Base-by-base conservation (phyloP, 768 basidiomycete species). In the Pleurotus giganteus region DNA sequence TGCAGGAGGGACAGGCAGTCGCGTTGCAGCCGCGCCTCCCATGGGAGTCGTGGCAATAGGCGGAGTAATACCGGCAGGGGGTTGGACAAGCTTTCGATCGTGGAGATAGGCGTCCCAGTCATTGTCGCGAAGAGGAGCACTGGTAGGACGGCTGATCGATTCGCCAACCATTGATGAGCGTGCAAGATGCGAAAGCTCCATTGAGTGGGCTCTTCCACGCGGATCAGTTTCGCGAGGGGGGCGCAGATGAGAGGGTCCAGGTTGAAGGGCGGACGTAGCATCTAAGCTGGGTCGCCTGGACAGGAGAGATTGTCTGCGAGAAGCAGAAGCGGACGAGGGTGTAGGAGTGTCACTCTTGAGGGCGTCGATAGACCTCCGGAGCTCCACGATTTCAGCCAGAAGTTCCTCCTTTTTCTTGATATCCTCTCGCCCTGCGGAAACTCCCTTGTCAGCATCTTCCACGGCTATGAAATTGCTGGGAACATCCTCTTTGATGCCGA, bases 21-120 rank as follows among this genome's bases (percentile, higher is more conserved):
- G 76, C 26, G 75, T 70, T 29, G 74, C 57, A 51, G 71, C 63
- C 42, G 72, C 60, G 13, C 12, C 15, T n/a, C 1, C 46, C 26
- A 68, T 51, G 24, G 80, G 74, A 6, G 81, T 80, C n/a, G 86
- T 83, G 4, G 77, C 71, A 62, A 94, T 92, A 1, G 91, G 90
- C n/a, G 84, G 77, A 13, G 90, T 82, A 41, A 91, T 79, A 5
- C 91, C 90, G 17, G 85, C 79, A 8, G 91, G 91, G 39, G 92
- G 91, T 62, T 91, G 89, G 57, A 94, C 70, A 13, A 97, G 76
- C 65, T 88, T 91, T 53, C 94, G 82, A 47, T 95, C 91, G 42
- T 84, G 84, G 46, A 94, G 79, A 67, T 97, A 96, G 41, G 80
- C 71, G 58, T 95, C 89, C 94, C 94, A 97, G 59, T 89, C 86